Evolutionary conservation across 345 rosid species (phyloP), one percentile per base, ranked within the genome.

Genomic region (Acer yangbiense): DNA sequence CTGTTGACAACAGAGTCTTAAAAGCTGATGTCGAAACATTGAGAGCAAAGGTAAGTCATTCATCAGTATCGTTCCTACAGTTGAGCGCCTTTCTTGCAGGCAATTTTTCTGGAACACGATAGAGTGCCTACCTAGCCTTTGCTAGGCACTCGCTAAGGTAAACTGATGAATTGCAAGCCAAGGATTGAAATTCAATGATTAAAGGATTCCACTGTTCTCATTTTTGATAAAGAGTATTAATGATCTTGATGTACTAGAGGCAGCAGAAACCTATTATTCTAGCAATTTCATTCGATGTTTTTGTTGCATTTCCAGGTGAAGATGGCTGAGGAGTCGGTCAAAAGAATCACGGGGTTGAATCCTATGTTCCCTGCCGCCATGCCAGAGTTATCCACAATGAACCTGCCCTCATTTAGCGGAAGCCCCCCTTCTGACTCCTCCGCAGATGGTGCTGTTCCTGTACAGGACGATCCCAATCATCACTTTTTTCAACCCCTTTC

Each of bases 271-370:
- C 57, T 69, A 46, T 7, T 69, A 69, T 50, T 23, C 11, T 44
- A 44, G 54, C 27, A 39, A 65, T 54, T 65, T 65, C 70, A 27
- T 70, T 23, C 39, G 46, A 46, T 69, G 14, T 64, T 60, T 44
- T 69, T 67, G 21, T 71, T 58, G 4, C 72, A 17, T 69, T 74
- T 80, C 35, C 86, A 97, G 99, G 98, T 97, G 74, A 90, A 91
- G 86, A 90, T 97, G 98, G 99, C 98, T 46, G 98, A 93, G 83
- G 97, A 97, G 83, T 79, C 88, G 0, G 97, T 97, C 52, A 92
- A 94, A 85, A 88, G 93, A 77, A 79, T 90, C 79, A 91, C 97
- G 9, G 94, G 97, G 20, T 81, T 91, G 77, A 94, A 85, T 75
- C 95, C 91, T 41, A 16, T 90, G 92, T 78, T 88, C 68, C 98